Base-by-base conservation (phyloP, 1,139 yeast genomes). In the Geotrichum australiense region DNA sequence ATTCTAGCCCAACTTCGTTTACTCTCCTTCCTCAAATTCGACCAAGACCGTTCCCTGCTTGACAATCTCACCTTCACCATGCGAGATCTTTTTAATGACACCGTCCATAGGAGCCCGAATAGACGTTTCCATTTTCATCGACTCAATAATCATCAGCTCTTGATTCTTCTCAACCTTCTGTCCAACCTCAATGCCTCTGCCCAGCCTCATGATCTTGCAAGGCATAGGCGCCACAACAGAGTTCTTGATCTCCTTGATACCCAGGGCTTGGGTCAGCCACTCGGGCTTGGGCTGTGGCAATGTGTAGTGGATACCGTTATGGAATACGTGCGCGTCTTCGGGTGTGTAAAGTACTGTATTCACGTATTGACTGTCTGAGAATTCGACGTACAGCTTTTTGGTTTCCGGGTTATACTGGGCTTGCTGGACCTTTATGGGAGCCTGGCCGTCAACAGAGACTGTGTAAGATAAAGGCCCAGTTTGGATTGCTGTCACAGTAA, bases 151-250 rank as follows among this genome's bases (percentile, higher is more conserved):
- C 12, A 52, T 30, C 29, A 52, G 39, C 30, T 47, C 47, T 12
- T 52, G 50, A 28, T 49, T 53, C 39, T 51, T 47, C 11, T 40
- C 43, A 25, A 52, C 54, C 8, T 18, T 27, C 18, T 37, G 40
- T 7, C 55, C 55, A 2, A 29, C 24, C 3, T 16, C 36, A 18
- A 39, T 41, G 3, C 33, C 35, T 14, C 37, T 50, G 20, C 46
- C 48, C 26, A 60, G 56, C 27, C 56, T 49, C 36, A 60, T 56
- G 20, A 60, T 56, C 19, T 59, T 57, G 45, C 64, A 59, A 12
- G 64, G 63, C 64, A 60, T 60, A n/a, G 64, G 64, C 1, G 64
- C 62, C 4, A 55, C 53, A 3, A 60, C 63, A 23, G 57, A 50
- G 47, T 59, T 53, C 31, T 51, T 54, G n/a, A 47, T 47, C 32